Conservation (phyloP, 192 early-diverging fungal genomes). For the Gaertneriomyces sp. region DNA sequence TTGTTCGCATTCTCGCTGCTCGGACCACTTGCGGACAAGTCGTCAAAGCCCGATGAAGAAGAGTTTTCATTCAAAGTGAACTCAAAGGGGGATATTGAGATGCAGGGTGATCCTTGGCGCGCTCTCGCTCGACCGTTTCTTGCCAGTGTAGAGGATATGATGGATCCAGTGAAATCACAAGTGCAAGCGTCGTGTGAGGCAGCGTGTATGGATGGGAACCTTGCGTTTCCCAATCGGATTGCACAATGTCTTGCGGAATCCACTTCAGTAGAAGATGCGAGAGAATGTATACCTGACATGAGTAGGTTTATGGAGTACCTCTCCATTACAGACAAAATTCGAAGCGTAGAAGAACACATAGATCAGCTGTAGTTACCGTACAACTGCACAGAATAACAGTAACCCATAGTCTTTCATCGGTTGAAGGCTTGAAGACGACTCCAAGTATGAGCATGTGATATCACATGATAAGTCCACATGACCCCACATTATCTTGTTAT, state of each 20-base stretch:
- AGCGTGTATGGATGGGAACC: background rate
- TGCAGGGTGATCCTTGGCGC: background rate
- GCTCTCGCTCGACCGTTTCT: background rate
- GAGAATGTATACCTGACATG: background rate
- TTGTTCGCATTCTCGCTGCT: no score
- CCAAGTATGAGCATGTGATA: no score
- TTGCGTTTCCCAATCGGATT: background rate
- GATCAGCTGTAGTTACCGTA: background rate
- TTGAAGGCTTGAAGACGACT: no score
- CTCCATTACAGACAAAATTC: background rate
- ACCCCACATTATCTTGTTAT: no score
- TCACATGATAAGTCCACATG: no score
- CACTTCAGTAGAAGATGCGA: background rate
- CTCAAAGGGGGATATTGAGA: background rate
- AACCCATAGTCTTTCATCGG: no score
- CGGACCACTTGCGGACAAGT: no score
- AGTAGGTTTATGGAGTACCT: background rate
- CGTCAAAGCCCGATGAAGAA: background rate
- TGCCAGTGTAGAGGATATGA: background rate
- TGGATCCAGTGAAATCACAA: background rate
- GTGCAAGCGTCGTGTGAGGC: slow-evolving; percentile 1
- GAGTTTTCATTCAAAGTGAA: slow-evolving; percentile 3
- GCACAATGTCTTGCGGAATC: background rate
- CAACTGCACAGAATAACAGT: no score
- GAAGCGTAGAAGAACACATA: background rate